A percentile compares a stretch with the other conserved stretches of the same genome.
phyloP scores from a whole-genome alignment of 805 yeast species.

The Nakazawaea wyomingensis region DNA sequence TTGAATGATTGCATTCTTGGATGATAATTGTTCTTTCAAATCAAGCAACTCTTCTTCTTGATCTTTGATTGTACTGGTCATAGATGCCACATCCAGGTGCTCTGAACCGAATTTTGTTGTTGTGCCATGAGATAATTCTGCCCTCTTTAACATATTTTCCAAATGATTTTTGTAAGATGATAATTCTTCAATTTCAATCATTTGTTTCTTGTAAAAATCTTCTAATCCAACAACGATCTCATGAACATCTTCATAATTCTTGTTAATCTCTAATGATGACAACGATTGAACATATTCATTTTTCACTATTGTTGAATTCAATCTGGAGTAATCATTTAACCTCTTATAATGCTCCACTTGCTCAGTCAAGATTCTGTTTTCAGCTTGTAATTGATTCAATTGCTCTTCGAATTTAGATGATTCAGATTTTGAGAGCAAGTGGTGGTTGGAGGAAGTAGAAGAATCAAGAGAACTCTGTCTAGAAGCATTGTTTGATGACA shows the following conservation, averaged over 20 bases:
- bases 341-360: slow-evolving; percentile 66
- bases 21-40: slow-evolving; percentile 54
- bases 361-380: slow-evolving; percentile 59
- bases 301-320: slow-evolving; percentile 41
- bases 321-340: slow-evolving; percentile 40
- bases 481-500: not conserved
- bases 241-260: slow-evolving; percentile 23
- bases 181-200: slow-evolving; percentile 52
- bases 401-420: slow-evolving; percentile 25
- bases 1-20: slow-evolving; percentile 74
- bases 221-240: slow-evolving; percentile 39
- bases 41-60: slow-evolving; percentile 67
- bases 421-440: no score
- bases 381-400: slow-evolving; percentile 45
- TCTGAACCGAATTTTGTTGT: no score
- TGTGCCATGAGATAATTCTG: slow-evolving; percentile 6
- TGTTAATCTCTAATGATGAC: slow-evolving; percentile 32
- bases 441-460: not conserved
- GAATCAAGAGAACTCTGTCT: slow-evolving; percentile 5
- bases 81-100: not conserved
- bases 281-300: slow-evolving; percentile 58
- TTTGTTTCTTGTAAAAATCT: slow-evolving; percentile 41
- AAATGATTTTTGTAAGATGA: slow-evolving; percentile 54
- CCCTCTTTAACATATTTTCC: slow-evolving; percentile 43
- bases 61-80: slow-evolving; percentile 37